Conservation (phyloP, 345 rosid species). For the Eucalyptus urophylla region DNA sequence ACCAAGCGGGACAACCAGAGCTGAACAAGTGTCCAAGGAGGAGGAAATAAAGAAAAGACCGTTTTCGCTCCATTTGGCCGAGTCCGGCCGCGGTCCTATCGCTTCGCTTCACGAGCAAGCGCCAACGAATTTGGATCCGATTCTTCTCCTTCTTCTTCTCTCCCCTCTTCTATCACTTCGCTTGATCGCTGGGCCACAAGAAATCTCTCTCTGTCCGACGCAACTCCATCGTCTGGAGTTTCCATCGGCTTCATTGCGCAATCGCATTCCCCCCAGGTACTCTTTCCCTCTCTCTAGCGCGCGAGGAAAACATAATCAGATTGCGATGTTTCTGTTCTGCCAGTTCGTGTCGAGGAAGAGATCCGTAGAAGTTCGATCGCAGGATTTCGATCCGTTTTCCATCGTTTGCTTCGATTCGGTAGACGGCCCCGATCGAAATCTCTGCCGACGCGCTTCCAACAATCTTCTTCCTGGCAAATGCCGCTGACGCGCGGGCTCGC, state of each 20-base stretch:
- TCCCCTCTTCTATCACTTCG: neutral
- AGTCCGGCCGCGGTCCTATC: neutral
- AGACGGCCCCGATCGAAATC: neutral
- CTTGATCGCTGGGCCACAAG: neutral
- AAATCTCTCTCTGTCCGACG: neutral
- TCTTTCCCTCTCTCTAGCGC: neutral
- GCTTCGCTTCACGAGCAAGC: constrained; percentile 1
- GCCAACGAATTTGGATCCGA: constrained; percentile 49
- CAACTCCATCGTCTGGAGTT: neutral
- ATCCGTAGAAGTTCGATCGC: neutral
- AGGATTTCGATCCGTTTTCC: neutral
- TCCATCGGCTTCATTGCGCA: neutral
- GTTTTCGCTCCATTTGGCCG: neutral
- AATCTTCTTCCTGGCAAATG: neutral
- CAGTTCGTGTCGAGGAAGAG: neutral
- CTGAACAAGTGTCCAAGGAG: neutral
- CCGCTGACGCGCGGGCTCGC: fast-evolving
- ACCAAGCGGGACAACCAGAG: neutral
- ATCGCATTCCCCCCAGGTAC: neutral
- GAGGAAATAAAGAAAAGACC: fast-evolving
- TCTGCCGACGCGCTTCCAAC: no score
- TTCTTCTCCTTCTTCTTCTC: neutral
- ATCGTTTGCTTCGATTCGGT: neutral
- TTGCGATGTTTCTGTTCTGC: fast-evolving
- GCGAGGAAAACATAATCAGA: neutral